These are phyloP conservation scores for Carpinus fangiana DNA, from an alignment of 306 rosid genomes.

Conservation along the genomic window DNA sequence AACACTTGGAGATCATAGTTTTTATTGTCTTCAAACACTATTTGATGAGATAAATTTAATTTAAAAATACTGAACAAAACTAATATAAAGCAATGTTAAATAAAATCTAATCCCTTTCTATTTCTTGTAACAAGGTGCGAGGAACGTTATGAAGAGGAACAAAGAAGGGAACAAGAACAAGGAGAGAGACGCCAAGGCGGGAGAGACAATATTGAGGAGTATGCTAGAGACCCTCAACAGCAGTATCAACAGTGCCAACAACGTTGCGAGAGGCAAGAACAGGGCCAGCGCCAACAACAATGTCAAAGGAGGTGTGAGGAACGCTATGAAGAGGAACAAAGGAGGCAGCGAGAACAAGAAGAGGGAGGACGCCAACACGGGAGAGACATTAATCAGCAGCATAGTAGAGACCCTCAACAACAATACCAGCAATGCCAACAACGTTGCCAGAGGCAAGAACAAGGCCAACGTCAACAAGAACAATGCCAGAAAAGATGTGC, in stretches of 20 bases:
- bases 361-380: not conserved
- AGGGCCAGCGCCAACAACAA: not conserved
- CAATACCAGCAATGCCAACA: not conserved
- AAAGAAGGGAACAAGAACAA: no score
- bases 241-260: not conserved
- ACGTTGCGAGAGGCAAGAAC: not conserved
- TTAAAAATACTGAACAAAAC: no score
- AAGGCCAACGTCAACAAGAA: not conserved
- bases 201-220: not conserved
- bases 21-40: no score
- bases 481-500: constrained; percentile 11
- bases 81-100: no score
- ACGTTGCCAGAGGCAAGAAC: not conserved
- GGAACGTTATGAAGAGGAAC: no score
- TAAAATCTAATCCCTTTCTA: no score
- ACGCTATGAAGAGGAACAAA: not conserved
- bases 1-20: no score
- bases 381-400: not conserved
- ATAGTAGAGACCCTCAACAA: not conserved
- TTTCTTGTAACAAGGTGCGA: not conserved
- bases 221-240: not conserved
- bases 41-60: no score
- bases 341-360: not conserved
- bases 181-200: not conserved
- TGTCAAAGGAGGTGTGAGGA: constrained; percentile 1